Conservation (phyloP, 257 asterid genomes). For the Salvia splendens region DNA sequence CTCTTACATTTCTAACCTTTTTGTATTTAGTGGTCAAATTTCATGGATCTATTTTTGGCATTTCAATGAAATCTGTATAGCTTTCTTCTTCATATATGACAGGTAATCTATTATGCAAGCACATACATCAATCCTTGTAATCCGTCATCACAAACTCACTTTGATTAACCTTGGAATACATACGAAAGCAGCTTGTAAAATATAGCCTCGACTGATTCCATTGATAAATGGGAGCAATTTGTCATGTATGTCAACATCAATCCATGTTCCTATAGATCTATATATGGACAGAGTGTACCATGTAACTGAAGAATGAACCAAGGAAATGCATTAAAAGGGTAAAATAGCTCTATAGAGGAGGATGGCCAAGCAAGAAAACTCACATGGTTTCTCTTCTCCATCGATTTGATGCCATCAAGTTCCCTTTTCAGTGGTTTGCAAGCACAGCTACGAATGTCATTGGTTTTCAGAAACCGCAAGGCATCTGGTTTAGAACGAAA, state of each 20-base stretch:
- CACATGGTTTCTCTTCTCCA: constrained; percentile 39
- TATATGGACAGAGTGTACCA: background rate
- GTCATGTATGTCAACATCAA: background rate
- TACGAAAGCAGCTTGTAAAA: too few relatives aligned
- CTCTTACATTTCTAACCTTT: too few relatives aligned
- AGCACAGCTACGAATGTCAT: constrained; percentile 50
- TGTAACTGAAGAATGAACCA: constrained; percentile 11
- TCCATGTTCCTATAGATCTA: constrained; percentile 8
- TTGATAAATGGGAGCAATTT: background rate
- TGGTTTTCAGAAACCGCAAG: constrained; percentile 55
- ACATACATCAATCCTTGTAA: too few relatives aligned
- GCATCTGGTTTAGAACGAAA: constrained; percentile 69
- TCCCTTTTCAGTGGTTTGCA: constrained; percentile 50
- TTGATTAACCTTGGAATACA: too few relatives aligned
- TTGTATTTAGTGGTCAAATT: too few relatives aligned
- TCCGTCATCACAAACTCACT: too few relatives aligned
- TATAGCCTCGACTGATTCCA: background rate
- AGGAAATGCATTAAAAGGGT: constrained; percentile 17
- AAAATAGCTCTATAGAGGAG: constrained; percentile 1
- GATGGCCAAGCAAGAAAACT: constrained; percentile 39
- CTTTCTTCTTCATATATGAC: too few relatives aligned
- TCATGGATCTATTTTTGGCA: too few relatives aligned
- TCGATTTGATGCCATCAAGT: constrained; percentile 23
- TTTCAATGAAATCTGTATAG: too few relatives aligned
- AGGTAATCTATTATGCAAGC: too few relatives aligned